These are phyloP conservation scores for Tolypocladium ovalisporum DNA, from an alignment of 2,329 filamentous ascomycete species.

Conservation along the genomic window DNA sequence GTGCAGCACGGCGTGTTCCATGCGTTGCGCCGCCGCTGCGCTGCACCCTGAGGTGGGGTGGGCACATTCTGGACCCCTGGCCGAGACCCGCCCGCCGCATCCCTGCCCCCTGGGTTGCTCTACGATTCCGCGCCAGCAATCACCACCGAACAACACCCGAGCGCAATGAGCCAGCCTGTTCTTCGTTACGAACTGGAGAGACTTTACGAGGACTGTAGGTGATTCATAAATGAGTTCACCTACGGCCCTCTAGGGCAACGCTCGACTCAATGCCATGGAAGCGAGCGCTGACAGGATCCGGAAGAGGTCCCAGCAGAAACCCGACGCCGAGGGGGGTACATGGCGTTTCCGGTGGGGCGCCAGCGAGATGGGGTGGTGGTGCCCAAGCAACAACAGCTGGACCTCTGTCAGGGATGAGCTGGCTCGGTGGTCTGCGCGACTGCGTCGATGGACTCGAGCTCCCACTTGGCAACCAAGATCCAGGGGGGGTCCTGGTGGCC, in stretches of 20 bases:
- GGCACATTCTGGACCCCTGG: not conserved
- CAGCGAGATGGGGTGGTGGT: not conserved
- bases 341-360: not conserved
- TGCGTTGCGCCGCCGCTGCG: not conserved
- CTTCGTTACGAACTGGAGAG: no score
- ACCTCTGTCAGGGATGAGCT: not conserved
- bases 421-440: not conserved
- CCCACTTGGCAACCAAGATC: not conserved
- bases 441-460: not conserved
- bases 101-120: not conserved
- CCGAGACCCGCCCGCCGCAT: not conserved
- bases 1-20: not conserved
- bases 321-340: not conserved
- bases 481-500: not conserved
- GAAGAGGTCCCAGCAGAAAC: not conserved
- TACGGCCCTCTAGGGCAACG: no score
- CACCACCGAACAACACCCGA: not conserved
- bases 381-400: not conserved
- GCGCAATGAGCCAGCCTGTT: no score
- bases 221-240: no score
- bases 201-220: no score
- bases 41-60: not conserved
- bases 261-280: not conserved
- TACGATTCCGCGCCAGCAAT: not conserved
- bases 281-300: not conserved